Evolutionary conservation across 805 yeast species (phyloP).

Genomic region (Pichia sporocuriosa): DNA sequence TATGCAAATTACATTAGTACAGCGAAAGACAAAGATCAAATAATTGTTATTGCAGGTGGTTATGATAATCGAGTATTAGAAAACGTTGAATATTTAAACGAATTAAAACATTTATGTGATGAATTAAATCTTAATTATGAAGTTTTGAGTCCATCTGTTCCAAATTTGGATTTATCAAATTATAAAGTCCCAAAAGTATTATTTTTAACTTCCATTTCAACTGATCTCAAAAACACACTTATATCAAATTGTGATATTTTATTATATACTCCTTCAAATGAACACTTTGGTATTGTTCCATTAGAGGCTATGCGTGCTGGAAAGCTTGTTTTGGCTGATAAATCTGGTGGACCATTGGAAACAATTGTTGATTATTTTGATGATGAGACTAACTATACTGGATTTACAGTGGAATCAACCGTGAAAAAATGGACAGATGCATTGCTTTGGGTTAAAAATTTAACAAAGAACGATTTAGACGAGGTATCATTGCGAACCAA

Average conservation of each 20-base stretch:
- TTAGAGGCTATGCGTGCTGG: slow-evolving; percentile 86
- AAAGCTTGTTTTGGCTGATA: slow-evolving; percentile 78
- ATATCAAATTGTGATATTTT: slow-evolving; percentile 52
- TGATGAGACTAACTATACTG: slow-evolving; percentile 36
- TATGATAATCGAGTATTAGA: slow-evolving; percentile 72
- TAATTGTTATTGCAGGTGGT: slow-evolving; percentile 83
- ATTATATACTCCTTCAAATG: slow-evolving; percentile 83
- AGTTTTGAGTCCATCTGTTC: not conserved
- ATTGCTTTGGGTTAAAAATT: slow-evolving; percentile 33
- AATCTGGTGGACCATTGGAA: slow-evolving; percentile 91
- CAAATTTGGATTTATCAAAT: not conserved
- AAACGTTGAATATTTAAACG: slow-evolving; percentile 63
- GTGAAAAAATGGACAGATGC: slow-evolving; percentile 49
- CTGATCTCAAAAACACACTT: slow-evolving; percentile 56
- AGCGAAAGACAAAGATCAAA: slow-evolving; percentile 30
- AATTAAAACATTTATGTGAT: slow-evolving; percentile 47
- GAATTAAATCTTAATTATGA: slow-evolving; percentile 3
- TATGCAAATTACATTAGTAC: slow-evolving; percentile 41
- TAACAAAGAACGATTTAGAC: slow-evolving; percentile 11
- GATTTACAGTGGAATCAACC: slow-evolving; percentile 49
- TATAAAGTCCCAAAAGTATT: slow-evolving; percentile 14
- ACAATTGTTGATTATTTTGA: slow-evolving; percentile 41
- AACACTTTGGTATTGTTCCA: slow-evolving; percentile 98
- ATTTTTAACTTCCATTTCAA: slow-evolving; percentile 76
- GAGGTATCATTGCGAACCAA: slow-evolving; percentile 21